These are phyloP conservation scores for Lasiosphaeria ovina DNA, from an alignment of 495 filamentous ascomycete species.

Conservation along the genomic window DNA sequence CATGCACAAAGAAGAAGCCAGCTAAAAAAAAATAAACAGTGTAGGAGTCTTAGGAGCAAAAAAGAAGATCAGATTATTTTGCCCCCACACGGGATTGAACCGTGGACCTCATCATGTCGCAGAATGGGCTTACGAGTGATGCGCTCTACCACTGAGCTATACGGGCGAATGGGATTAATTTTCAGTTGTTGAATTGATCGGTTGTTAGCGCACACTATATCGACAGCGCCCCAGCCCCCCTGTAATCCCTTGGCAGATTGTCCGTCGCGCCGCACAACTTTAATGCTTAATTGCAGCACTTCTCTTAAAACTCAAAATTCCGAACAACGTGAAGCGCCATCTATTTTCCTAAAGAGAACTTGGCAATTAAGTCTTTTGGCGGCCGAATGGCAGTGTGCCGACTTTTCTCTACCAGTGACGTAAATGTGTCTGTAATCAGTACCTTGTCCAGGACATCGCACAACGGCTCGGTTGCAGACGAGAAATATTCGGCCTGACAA, in stretches of 20 bases:
- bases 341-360: background rate
- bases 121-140: slow-evolving; percentile 2
- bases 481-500: no score
- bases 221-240: background rate
- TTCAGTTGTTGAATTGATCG: background rate
- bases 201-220: background rate
- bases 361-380: background rate
- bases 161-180: background rate
- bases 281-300: no score
- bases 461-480: no score
- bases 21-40: background rate
- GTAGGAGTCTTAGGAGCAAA: background rate
- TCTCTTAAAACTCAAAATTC: no score
- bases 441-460: no score
- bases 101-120: slow-evolving; percentile 9
- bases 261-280: no score
- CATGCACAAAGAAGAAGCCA: no score
- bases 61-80: background rate
- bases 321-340: background rate
- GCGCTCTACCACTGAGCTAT: slow-evolving; percentile 13
- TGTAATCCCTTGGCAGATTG: no score
- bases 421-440: no score
- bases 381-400: no score
- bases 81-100: slow-evolving; percentile 12
- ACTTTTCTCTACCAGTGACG: no score